These are phyloP conservation scores for Colletotrichum filicis DNA, from an alignment of 2,329 filamentous ascomycete species.

Conservation along the genomic window DNA sequence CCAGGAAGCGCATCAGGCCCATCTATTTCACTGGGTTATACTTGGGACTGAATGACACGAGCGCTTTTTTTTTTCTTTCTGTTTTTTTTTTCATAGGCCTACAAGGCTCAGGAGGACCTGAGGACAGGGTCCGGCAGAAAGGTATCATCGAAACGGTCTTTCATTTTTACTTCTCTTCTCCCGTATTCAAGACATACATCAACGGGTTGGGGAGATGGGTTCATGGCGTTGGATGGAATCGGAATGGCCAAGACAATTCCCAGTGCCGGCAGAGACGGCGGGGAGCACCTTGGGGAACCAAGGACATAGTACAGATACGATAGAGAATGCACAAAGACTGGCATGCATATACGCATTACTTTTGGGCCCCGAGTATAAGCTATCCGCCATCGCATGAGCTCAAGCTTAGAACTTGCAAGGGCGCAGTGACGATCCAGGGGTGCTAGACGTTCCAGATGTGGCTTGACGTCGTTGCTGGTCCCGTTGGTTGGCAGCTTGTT, in stretches of 20 bases:
- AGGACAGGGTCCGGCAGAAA: neutral
- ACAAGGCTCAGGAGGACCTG: neutral
- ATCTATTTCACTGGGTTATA: neutral
- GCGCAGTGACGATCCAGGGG: neutral
- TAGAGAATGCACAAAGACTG: conserved; percentile 35
- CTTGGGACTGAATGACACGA: neutral
- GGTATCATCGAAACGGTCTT: neutral
- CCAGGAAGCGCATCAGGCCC: neutral
- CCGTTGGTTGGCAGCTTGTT: neutral
- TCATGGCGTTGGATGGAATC: conserved; percentile 18
- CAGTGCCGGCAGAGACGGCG: conserved; percentile 9
- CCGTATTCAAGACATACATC: conserved; percentile 16
- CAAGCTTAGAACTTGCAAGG: neutral
- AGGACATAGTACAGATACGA: conserved; percentile 13
- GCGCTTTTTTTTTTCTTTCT: neutral
- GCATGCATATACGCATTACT: conserved; percentile 4
- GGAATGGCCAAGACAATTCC: neutral
- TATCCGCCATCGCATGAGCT: too few relatives aligned
- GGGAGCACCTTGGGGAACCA: conserved; percentile 1
- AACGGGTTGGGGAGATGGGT: neutral
- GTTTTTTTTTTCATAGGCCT: neutral
- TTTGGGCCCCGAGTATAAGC: too few relatives aligned
- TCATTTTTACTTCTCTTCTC: neutral
- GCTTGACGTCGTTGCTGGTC: neutral
- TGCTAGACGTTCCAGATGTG: neutral